Conservation (phyloP, 495 filamentous ascomycete species). For the Astrocystis sublimbata region DNA sequence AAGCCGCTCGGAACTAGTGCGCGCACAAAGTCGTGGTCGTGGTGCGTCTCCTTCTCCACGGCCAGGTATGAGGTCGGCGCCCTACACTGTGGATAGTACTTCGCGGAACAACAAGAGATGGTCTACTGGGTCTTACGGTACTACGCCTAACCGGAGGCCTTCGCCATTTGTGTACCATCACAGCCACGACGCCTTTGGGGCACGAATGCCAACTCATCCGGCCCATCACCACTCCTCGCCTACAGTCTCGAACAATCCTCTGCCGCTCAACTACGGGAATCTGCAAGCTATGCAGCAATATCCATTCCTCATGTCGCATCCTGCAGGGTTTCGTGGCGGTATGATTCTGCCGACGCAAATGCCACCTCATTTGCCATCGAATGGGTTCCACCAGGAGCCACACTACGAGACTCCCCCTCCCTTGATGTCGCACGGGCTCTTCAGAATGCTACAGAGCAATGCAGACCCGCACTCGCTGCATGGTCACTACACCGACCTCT, state of each 20-base stretch:
- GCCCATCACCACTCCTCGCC: slow-evolving; percentile 54
- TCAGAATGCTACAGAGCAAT: slow-evolving; percentile 69
- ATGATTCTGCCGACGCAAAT: slow-evolving; percentile 46
- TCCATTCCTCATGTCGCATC: slow-evolving; percentile 52
- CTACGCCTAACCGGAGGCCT: slow-evolving; percentile 50
- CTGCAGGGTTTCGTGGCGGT: slow-evolving; percentile 46
- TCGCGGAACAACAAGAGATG: slow-evolving; percentile 67
- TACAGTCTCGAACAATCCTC: slow-evolving; percentile 52
- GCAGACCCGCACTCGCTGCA: slow-evolving; percentile 62
- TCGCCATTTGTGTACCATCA: slow-evolving; percentile 58
- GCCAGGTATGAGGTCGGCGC: slow-evolving; percentile 60
- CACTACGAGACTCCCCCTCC: slow-evolving; percentile 56
- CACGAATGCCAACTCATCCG: slow-evolving; percentile 50
- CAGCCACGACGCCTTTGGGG: slow-evolving; percentile 51
- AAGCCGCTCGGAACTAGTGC: slow-evolving; percentile 54
- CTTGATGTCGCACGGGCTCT: slow-evolving; percentile 62
- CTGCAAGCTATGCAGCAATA: slow-evolving; percentile 55
- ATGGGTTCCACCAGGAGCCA: slow-evolving; percentile 47
- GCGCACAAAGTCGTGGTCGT: slow-evolving; percentile 60
- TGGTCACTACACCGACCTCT: slow-evolving; percentile 63
- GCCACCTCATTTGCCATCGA: slow-evolving; percentile 46
- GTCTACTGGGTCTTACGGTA: slow-evolving; percentile 68
- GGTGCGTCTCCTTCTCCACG: slow-evolving; percentile 67
- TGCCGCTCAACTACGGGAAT: slow-evolving; percentile 55
- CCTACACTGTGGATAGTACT: slow-evolving; percentile 60